Base-by-base conservation (phyloP, 139 green algal species). In the Chlamydomonas eustigma region DNA sequence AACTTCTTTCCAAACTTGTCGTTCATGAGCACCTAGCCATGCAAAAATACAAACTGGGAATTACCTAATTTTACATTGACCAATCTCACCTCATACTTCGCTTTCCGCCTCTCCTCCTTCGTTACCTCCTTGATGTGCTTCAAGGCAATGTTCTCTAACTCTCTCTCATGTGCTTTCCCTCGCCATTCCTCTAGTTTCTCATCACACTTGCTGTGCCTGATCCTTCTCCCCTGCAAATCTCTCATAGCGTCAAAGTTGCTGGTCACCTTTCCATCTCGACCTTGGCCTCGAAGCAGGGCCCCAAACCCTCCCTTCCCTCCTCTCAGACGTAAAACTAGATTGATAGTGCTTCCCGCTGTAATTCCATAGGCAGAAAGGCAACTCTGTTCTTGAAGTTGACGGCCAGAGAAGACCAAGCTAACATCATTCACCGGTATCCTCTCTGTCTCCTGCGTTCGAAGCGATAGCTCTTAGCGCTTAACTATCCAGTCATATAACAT, bases 221-320 rank as follows among this genome's bases (percentile, higher is more conserved):
- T 58, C 2, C 94, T 84, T 8, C 93, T 81, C 12, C 94, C 95
- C 18, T 80, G 88, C n/a, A 98, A 84, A 83, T 98, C 95, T 1
- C 95, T 82, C 76, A 89, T 95, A 3, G 94, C 93, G 75, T 98
- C 92, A 69, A 94, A 93, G 81, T 98, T 98, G 74, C 88, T 91
- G 4, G 90, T 96, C 24, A 93, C 79, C 68, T 93, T 92, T 1
- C 88, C 90, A 51, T 92, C 86, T 18, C 91, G 85, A 25, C 91
- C 93, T n/a, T 93, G 89, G 18, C 87, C 92, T n/a, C 95, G 87
- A 71, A 98, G 87, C 79, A 97, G 79, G 1, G 94, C 91, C 0
- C 95, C 95, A 83, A 98, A 98, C 38, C 95, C 95, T 5, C 95
- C 95, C 84, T 98, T 95, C 44, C 90, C 90, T 65, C 90, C 90